A percentile compares a stretch with the other conserved stretches of the same genome.
phyloP scores from a whole-genome alignment of 169 alveolate species.

The Neospora caninum region DNA sequence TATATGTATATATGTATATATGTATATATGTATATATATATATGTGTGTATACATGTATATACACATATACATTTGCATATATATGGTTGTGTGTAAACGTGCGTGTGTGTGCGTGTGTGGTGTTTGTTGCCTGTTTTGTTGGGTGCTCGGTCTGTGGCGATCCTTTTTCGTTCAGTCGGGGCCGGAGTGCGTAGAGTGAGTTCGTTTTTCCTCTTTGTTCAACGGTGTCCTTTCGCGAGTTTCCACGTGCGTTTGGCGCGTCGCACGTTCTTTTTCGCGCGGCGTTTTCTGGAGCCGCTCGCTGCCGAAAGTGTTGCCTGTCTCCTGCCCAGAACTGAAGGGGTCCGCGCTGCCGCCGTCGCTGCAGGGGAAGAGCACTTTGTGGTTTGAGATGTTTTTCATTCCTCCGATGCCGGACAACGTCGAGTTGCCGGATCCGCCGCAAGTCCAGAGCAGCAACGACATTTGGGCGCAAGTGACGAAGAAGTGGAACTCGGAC shows the following conservation, averaged over 20 bases:
- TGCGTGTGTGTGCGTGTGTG: background rate
- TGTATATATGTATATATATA: background rate
- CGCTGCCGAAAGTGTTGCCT: background rate
- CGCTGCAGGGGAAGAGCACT: slow-evolving; percentile 58
- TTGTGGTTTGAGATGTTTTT: slow-evolving; percentile 74
- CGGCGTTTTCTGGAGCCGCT: no score
- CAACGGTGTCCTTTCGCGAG: no score
- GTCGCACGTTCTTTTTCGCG: no score
- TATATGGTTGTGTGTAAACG: background rate
- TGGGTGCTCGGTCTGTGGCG: no score
- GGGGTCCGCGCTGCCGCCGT: slow-evolving; percentile 68
- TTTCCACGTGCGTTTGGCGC: no score
- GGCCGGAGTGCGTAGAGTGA: no score
- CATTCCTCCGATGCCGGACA: slow-evolving; percentile 77
- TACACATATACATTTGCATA: background rate
- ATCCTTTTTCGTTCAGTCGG: no score
- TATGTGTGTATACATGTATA: background rate
- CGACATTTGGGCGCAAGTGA: slow-evolving; percentile 72
- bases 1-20: background rate
- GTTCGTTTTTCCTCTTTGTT: no score
- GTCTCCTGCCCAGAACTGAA: slow-evolving; percentile 55
- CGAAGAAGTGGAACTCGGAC: slow-evolving; percentile 74
- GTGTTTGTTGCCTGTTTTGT: background rate
- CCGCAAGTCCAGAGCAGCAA: slow-evolving; percentile 68
- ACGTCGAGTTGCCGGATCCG: slow-evolving; percentile 75